A percentile compares a stretch with the other conserved stretches of the same genome.
These are phyloP conservation scores for Emmonsiellopsis sp. DNA, from an alignment of 2,329 filamentous ascomycete genomes.

Conservation along the genomic window DNA sequence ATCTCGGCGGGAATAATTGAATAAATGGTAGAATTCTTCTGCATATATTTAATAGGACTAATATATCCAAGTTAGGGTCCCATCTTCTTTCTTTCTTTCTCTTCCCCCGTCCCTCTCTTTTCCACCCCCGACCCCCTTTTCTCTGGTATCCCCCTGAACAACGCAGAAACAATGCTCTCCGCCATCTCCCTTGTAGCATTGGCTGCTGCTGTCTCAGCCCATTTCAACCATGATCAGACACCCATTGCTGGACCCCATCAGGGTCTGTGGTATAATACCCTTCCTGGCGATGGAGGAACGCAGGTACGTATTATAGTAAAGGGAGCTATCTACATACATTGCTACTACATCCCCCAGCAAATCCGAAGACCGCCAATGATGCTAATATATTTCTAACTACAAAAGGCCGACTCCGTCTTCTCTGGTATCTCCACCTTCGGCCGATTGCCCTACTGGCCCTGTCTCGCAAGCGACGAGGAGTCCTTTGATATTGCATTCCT, in stretches of 20 bases:
- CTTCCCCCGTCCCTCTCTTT: neutral
- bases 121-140: slow-evolving; percentile 4
- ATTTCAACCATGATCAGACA: slow-evolving; percentile 51
- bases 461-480: slow-evolving; percentile 59
- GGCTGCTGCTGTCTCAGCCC: slow-evolving; percentile 48
- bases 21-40: neutral
- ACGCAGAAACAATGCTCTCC: neutral
- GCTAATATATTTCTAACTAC: neutral
- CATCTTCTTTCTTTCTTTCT: neutral
- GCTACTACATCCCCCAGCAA: neutral
- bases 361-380: neutral
- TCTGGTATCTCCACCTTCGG: slow-evolving; percentile 83
- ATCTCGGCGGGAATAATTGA: neutral
- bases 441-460: slow-evolving; percentile 67
- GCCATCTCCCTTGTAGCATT: slow-evolving; percentile 24
- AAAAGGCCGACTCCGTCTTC: slow-evolving; percentile 75
- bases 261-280: slow-evolving; percentile 70
- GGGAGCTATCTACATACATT: neutral
- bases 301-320: slow-evolving; percentile 47
- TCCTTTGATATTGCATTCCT: slow-evolving; percentile 82
- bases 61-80: neutral
- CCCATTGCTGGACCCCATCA: slow-evolving; percentile 60
- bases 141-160: neutral
- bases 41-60: neutral
- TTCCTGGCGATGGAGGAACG: slow-evolving; percentile 76